Evolutionary conservation across 2,329 filamentous ascomycete species (phyloP), one percentile per base, ranked within the genome.

Genomic region (Pyrenophora tritici-repentis): DNA sequence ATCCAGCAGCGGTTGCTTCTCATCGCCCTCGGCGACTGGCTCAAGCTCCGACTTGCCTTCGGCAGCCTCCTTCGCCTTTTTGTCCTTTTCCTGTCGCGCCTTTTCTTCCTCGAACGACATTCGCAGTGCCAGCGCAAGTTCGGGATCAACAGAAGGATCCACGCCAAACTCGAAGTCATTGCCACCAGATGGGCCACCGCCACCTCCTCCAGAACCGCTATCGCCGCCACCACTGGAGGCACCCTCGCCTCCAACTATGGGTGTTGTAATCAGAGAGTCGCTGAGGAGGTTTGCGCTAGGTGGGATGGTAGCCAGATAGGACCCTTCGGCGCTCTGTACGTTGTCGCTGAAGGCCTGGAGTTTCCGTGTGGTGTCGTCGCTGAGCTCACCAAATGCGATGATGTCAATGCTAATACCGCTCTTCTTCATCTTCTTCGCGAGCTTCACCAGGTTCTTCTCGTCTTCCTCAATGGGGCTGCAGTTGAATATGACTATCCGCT

Each of bases 361-460:
- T 79, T 97, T 97, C 73, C 89, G 85, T 47, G 89, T 89, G 57
- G 88, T 91, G 61, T 96, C 90, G 64, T 92, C 90, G 61, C 94
- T 90, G 45, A 96, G 83, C 66, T 99, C 93, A 62, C 94, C 94
- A 67, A 99, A 99, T 39, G 93, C 86, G 55, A 99, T 84, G 69
- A 99, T 93, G 75, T 99, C 94, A 70, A 99, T 90, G 55, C 87
- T 90, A 54, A 96, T 90, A 70, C 90, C 93, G 75, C 88, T 89
- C 83, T 99, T 99, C 86, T 97, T 99, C 91, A 97, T 97, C 79
- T 94, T 95, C 81, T 94, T 96, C 37, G 94, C 92, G 24, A 99
- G 83, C 71, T 90, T 90, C 56, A 92, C 84, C 42, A 99, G 85
- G 46, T 88, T 86, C 78, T 94, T 94, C 75, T 97, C 89, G 59